Conservation (phyloP, 2,329 filamentous ascomycete genomes). For the Fusarium pseudocircinatum region DNA sequence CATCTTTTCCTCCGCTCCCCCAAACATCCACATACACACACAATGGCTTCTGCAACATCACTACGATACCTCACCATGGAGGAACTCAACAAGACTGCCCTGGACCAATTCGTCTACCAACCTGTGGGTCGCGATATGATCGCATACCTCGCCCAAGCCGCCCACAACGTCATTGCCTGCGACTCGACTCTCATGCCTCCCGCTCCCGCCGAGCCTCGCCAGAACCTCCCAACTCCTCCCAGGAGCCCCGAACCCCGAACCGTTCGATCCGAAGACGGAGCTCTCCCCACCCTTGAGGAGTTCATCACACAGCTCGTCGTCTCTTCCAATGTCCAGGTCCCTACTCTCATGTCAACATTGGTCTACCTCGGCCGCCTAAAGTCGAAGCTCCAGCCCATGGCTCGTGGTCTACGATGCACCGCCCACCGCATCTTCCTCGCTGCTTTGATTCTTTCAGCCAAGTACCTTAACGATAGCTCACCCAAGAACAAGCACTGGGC, state of each 20-base stretch:
- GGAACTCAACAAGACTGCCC: constrained; percentile 76
- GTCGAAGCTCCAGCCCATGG: constrained; percentile 87
- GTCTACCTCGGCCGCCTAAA: constrained; percentile 91
- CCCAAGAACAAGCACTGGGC: constrained; percentile 99
- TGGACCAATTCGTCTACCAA: constrained; percentile 83
- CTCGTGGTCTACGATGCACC: constrained; percentile 95
- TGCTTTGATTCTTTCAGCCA: constrained; percentile 84
- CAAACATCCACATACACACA: constrained; percentile 5
- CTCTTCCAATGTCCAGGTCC: constrained; percentile 95
- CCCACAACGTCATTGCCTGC: constrained; percentile 82
- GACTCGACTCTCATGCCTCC: constrained; percentile 68
- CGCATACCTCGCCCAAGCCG: constrained; percentile 76
- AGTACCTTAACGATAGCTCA: constrained; percentile 98
- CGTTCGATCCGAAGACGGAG: constrained; percentile 58
- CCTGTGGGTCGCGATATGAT: constrained; percentile 83
- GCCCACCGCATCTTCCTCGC: constrained; percentile 98
- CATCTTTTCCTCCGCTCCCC: constrained; percentile 15
- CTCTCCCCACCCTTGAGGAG: constrained; percentile 82
- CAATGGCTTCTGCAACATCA: constrained; percentile 49
- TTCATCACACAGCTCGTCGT: constrained; percentile 94
- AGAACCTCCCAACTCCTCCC: constrained; percentile 61
- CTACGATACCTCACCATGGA: constrained; percentile 56
- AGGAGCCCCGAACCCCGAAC: constrained; percentile 59
- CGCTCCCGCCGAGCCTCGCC: constrained; percentile 47
- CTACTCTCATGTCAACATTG: constrained; percentile 95